Evolutionary conservation across 2,329 filamentous ascomycete species (phyloP).

Genomic region (Epicoccum nigrum): DNA sequence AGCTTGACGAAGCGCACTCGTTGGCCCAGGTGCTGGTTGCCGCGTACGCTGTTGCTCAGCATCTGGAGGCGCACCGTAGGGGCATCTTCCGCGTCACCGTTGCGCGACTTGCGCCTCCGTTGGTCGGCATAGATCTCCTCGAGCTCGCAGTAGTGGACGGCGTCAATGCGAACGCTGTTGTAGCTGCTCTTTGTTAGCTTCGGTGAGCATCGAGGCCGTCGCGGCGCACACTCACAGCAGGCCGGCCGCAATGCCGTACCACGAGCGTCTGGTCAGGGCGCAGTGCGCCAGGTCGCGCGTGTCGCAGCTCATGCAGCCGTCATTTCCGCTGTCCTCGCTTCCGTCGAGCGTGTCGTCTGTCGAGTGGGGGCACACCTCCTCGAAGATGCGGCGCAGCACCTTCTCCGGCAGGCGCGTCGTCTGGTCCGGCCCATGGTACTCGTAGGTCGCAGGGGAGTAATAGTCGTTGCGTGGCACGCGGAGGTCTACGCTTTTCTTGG

Average conservation of each 20-base stretch:
- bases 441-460: slow-evolving; percentile 32
- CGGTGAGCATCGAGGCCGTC: background rate
- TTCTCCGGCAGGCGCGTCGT: slow-evolving; percentile 64
- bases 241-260: slow-evolving; percentile 65
- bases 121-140: slow-evolving; percentile 81
- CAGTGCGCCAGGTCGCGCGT: slow-evolving; percentile 85
- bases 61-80: slow-evolving; percentile 77
- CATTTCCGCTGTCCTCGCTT: slow-evolving; percentile 78
- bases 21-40: slow-evolving; percentile 72
- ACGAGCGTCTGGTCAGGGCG: slow-evolving; percentile 73
- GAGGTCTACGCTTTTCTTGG: slow-evolving; percentile 45
- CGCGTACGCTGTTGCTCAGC: slow-evolving; percentile 80
- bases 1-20: slow-evolving; percentile 82
- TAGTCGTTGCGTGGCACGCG: slow-evolving; percentile 37
- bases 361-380: slow-evolving; percentile 81
- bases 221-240: slow-evolving; percentile 63
- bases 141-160: slow-evolving; percentile 90
- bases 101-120: slow-evolving; percentile 62
- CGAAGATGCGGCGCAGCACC: slow-evolving; percentile 79
- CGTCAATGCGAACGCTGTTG: slow-evolving; percentile 87
- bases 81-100: slow-evolving; percentile 80
- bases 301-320: slow-evolving; percentile 92
- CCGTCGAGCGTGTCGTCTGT: slow-evolving; percentile 73
- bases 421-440: slow-evolving; percentile 51
- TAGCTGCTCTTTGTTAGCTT: slow-evolving; percentile 62